phyloP scores from a whole-genome alignment of 305 asterid genomes.

The Fraxinus paxiana region DNA sequence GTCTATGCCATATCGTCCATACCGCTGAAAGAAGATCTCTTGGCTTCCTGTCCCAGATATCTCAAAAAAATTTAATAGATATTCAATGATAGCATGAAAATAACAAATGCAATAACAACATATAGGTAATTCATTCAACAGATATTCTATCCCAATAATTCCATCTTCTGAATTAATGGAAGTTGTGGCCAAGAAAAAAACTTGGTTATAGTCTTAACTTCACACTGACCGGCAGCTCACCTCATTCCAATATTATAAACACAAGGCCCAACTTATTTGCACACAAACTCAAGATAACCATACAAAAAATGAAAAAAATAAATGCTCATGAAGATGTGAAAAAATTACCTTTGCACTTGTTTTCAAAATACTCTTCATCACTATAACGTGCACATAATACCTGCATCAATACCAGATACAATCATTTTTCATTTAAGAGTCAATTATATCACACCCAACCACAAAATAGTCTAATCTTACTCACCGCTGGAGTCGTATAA shows the following conservation, averaged over 20 bases:
- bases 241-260: neutral
- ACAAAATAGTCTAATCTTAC: conserved; percentile 23
- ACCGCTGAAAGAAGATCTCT: conserved; percentile 54
- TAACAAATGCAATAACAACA: neutral
- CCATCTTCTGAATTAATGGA: neutral
- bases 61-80: conserved; percentile 9
- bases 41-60: conserved; percentile 47
- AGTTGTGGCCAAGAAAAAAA: neutral
- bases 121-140: neutral
- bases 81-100: neutral
- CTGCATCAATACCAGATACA: conserved; percentile 33
- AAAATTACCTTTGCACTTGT: conserved; percentile 67
- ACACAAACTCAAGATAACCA: conserved; percentile 9
- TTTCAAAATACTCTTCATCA: conserved; percentile 62
- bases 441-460: neutral
- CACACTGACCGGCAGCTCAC: neutral
- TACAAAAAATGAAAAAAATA: neutral
- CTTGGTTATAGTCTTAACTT: neutral
- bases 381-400: conserved; percentile 71
- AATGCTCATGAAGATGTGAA: neutral
- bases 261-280: neutral
- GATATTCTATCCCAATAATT: neutral
- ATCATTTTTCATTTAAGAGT: conserved; percentile 5
- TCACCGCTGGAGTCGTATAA: conserved; percentile 66
- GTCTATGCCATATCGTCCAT: conserved; percentile 58